Evolutionary conservation across 2,329 filamentous ascomycete genomes (phyloP), one percentile per base, ranked within the genome.

Genomic region (Aspergillus latus): DNA sequence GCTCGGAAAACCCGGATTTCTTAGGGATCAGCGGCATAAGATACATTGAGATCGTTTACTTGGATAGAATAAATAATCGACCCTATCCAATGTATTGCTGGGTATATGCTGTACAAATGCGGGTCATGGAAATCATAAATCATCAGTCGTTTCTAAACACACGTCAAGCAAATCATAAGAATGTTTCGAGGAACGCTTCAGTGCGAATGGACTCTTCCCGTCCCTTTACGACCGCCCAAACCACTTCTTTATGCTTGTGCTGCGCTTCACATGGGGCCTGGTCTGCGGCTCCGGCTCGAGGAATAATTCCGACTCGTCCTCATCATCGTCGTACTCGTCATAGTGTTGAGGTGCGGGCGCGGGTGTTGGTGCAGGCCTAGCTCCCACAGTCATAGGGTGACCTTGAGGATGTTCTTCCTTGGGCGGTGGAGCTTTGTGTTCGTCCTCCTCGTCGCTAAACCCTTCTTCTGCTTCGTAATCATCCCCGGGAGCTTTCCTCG

Each of bases 201-300:
- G 39, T 40, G 32, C 21, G 32, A 46, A 36, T 30, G 32, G 29
- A 52, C 34, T 37, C 28, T 61, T 60, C 55, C 36, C 58, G 50
- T 62, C 57, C 65, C 45, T 8, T 64, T 53, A 51, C 8, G 52
- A 40, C 37, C 64, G 58, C 13, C 63, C 62, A 55, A 73, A 69
- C 70, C 70, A 73, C 59, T 70, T 72, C 63, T 52, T 52, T 7
- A 52, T 36, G n/a, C 50, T 52, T 13, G 50, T 46, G 42, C 64
- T 67, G 30, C 60, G 64, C 44, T 62, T 60, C 3, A 57, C 45
- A 15, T 62, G 39, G 36, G 56, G 48, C 53, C 55, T 46, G 9
- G 43, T 30, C 28, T 48, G 47, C 16, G 59, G 57, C 8, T 64
- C 60, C 1, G 60, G 60, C 11, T 63, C 58, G 29, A 53, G 48